Conservation (phyloP, 2,329 filamentous ascomycete species). For the Trematosphaeria pertusa region DNA sequence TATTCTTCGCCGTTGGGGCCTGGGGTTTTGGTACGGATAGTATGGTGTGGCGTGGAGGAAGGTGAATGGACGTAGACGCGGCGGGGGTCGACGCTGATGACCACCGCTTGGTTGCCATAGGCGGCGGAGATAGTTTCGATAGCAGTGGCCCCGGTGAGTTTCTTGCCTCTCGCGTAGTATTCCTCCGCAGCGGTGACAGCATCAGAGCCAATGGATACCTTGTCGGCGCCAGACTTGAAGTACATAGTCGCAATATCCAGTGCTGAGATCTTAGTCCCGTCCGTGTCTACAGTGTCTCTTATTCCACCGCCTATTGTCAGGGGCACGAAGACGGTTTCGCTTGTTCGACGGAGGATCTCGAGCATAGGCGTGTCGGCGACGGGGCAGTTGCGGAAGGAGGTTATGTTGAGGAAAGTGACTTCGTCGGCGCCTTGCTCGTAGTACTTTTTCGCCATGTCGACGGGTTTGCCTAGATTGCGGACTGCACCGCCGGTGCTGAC, state of each 20-base stretch:
- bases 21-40: conserved; percentile 71
- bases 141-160: conserved; percentile 80
- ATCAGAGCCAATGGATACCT: conserved; percentile 95
- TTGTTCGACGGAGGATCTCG: conserved; percentile 85
- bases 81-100: conserved; percentile 93
- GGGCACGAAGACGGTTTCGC: conserved; percentile 92
- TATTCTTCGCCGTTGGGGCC: conserved; percentile 79
- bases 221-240: conserved; percentile 96
- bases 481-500: conserved; percentile 67
- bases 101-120: conserved; percentile 96
- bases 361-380: conserved; percentile 94
- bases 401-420: conserved; percentile 98
- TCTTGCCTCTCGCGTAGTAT: conserved; percentile 75
- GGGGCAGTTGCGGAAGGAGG: conserved; percentile 94
- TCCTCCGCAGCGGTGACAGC: conserved; percentile 92
- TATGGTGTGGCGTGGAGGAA: conserved; percentile 75
- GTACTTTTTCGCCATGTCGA: conserved; percentile 91
- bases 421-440: conserved; percentile 98
- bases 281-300: conserved; percentile 86
- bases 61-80: conserved; percentile 81
- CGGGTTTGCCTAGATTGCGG: conserved; percentile 93
- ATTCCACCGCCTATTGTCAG: conserved; percentile 96
- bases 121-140: conserved; percentile 94
- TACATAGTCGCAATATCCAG: conserved; percentile 95
- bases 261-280: conserved; percentile 84